Percentiles rank a stretch among this genome's conserved stretches.
phyloP scores from a whole-genome alignment of 192 early-diverging fungal genomes.

The Rhizophagus prolifer region DNA sequence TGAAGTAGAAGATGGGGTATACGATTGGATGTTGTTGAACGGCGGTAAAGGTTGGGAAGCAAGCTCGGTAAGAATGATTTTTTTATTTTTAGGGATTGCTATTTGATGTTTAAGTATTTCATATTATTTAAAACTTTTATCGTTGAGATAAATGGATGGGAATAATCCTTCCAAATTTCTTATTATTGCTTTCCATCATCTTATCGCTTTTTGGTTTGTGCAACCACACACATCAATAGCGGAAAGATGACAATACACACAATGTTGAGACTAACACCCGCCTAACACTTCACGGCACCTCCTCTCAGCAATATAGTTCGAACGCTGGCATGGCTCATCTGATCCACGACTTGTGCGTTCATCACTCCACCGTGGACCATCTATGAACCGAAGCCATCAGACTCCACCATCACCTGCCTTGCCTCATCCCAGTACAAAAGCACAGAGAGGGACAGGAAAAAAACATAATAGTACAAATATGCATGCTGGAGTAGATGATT shows the following conservation, averaged over 20 bases:
- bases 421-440: background rate
- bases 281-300: slow-evolving; percentile 23
- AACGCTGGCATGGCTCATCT: slow-evolving; percentile 20
- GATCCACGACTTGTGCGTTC: slow-evolving; percentile 27
- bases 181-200: slow-evolving; percentile 5
- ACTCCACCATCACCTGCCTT: slow-evolving; percentile 14
- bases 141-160: background rate
- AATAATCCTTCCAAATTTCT: background rate
- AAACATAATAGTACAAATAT: slow-evolving; percentile 17
- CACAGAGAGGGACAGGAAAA: background rate
- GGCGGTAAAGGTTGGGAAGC: slow-evolving; percentile 57
- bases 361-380: slow-evolving; percentile 25
- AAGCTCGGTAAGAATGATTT: slow-evolving; percentile 26
- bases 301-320: slow-evolving; percentile 32
- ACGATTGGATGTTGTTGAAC: slow-evolving; percentile 85
- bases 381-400: slow-evolving; percentile 23
- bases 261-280: slow-evolving; percentile 30
- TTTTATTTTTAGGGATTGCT: background rate
- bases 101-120: background rate
- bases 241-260: slow-evolving; percentile 26
- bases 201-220: slow-evolving; percentile 29
- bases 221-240: slow-evolving; percentile 11
- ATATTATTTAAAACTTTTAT: background rate
- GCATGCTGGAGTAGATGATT: slow-evolving; percentile 20
- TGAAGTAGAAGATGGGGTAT: slow-evolving; percentile 87